These are phyloP conservation scores for Cerrena zonata DNA, from an alignment of 1,284 basidiomycete genomes.

Conservation along the genomic window DNA sequence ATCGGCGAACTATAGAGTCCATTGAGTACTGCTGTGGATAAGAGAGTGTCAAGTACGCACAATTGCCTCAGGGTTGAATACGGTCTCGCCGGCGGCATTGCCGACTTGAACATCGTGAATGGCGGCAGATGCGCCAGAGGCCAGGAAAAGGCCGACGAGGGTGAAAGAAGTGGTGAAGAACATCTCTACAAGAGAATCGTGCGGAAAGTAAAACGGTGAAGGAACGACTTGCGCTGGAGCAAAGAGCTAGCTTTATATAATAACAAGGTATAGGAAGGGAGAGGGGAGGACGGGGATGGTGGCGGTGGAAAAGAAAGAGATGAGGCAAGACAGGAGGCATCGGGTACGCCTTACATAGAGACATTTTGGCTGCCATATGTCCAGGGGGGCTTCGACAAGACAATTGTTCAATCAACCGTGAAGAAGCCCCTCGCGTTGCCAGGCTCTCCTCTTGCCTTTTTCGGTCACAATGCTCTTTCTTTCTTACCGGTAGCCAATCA, in stretches of 20 bases:
- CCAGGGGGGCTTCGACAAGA: no score
- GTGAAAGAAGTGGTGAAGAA: conserved; percentile 35
- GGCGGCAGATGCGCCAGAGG: conserved; percentile 43
- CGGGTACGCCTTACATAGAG: neutral
- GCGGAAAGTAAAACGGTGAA: conserved; percentile 12
- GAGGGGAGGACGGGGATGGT: conserved; percentile 1
- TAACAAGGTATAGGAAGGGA: conserved; percentile 1
- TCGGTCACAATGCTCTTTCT: neutral
- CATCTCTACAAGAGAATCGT: conserved; percentile 37
- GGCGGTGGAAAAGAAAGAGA: conserved; percentile 2
- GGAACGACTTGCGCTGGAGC: conserved; percentile 1
- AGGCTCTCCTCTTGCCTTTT: neutral
- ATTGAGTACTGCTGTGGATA: conserved; percentile 4
- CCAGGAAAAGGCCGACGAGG: conserved; percentile 41
- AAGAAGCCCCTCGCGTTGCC: neutral
- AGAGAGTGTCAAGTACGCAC: conserved; percentile 30
- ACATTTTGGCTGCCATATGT: neutral
- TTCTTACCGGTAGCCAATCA: neutral
- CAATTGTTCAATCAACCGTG: no score
- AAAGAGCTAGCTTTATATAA: conserved; percentile 2
- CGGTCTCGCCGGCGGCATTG: conserved; percentile 35
- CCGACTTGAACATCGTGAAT: conserved; percentile 48
- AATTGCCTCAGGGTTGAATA: conserved; percentile 47
- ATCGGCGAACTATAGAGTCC: conserved; percentile 34
- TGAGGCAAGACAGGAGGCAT: neutral